phyloP scores from a whole-genome alignment of 1,284 basidiomycete species.

The Tilletia walkeri region DNA sequence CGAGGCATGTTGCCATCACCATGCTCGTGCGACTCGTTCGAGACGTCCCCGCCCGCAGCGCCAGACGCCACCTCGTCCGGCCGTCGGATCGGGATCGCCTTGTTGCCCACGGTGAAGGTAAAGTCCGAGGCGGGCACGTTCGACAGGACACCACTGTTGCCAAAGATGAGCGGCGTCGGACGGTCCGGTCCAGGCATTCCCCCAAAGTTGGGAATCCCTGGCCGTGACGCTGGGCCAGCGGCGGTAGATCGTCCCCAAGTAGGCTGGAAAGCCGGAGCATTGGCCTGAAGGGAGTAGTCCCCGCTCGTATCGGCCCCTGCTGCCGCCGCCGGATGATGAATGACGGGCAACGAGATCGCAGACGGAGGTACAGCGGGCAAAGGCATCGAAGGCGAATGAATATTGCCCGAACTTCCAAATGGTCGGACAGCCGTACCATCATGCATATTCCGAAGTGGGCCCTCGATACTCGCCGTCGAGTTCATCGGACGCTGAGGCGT shows the following conservation, averaged over 20 bases:
- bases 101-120: conserved; percentile 26
- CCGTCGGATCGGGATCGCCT: conserved; percentile 39
- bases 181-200: not conserved
- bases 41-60: not conserved
- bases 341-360: not conserved
- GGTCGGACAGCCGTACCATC: not conserved
- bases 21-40: conserved; percentile 1
- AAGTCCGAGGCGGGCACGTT: conserved; percentile 29
- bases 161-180: conserved; percentile 11
- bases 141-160: conserved; percentile 8
- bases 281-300: conserved; percentile 27
- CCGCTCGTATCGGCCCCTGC: not conserved
- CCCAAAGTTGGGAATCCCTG: conserved; percentile 33
- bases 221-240: conserved; percentile 28
- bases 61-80: conserved; percentile 22
- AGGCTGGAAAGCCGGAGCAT: conserved; percentile 41
- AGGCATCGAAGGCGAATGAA: conserved; percentile 20
- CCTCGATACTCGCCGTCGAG: conserved; percentile 44
- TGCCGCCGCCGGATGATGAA: not conserved
- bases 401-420: conserved; percentile 25
- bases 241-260: conserved; percentile 30
- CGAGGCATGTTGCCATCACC: not conserved
- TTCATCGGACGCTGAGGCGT: conserved; percentile 34
- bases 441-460: conserved; percentile 29
- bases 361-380: too few species aligned